phyloP scores from a whole-genome alignment of 345 rosid species.

The Trapa incisa region DNA sequence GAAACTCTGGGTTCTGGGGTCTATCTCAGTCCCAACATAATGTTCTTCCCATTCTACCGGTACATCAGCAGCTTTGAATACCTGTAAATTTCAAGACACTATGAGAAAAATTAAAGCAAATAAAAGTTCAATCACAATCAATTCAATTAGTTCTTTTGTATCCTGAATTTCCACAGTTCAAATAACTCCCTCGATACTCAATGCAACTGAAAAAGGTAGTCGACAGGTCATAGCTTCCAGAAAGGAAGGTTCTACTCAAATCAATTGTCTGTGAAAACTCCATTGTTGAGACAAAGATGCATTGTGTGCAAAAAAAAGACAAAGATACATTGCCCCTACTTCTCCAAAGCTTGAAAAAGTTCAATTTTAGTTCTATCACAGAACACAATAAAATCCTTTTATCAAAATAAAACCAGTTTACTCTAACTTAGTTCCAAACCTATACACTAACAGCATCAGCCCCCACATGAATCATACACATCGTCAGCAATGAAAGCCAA shows the following conservation, averaged over 20 bases:
- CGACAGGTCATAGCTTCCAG: not conserved
- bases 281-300: too few relatives aligned
- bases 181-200: not conserved
- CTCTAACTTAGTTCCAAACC: too few relatives aligned
- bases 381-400: not conserved
- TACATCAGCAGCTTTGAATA: too few relatives aligned
- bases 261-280: too few relatives aligned
- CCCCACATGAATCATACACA: not conserved
- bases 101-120: not conserved
- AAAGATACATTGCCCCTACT: not conserved
- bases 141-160: not conserved
- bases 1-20: too few relatives aligned
- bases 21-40: too few relatives aligned
- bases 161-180: not conserved
- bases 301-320: not conserved
- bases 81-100: too few relatives aligned
- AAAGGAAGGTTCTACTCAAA: not conserved
- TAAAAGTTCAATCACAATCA: not conserved
- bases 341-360: not conserved
- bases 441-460: not conserved
- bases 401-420: not conserved
- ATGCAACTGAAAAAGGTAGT: not conserved
- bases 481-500: not conserved
- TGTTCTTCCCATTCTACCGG: too few relatives aligned
- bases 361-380: not conserved